Conservation (phyloP, 148 eudicot genomes). For the Salicornia ramosissima region DNA sequence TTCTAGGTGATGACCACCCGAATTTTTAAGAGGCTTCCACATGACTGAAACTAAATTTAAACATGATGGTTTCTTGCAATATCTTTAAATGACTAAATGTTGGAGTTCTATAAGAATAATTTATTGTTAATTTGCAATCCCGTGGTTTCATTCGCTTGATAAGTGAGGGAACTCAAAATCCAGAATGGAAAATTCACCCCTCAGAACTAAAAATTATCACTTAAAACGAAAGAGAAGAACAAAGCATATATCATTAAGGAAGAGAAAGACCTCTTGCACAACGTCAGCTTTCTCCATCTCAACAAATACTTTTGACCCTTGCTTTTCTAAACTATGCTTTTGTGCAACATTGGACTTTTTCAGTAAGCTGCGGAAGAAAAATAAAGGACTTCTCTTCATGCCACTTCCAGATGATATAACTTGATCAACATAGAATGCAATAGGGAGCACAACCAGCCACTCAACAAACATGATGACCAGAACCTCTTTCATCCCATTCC, state of each 20-base stretch:
- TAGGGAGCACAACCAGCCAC: slow-evolving; percentile 65
- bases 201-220: neutral
- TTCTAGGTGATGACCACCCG: neutral
- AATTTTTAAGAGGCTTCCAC: neutral
- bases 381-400: slow-evolving; percentile 47
- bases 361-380: slow-evolving; percentile 38
- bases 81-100: neutral
- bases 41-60: neutral
- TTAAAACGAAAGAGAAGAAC: neutral
- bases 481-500: slow-evolving; percentile 69
- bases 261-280: slow-evolving; percentile 61
- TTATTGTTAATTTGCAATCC: neutral
- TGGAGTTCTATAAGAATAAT: neutral
- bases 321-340: slow-evolving; percentile 49
- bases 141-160: neutral
- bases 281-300: slow-evolving; percentile 88
- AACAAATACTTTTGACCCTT: slow-evolving; percentile 62
- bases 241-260: neutral
- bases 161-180: neutral
- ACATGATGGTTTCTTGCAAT: neutral
- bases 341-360: slow-evolving; percentile 44
- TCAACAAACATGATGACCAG: slow-evolving; percentile 72
- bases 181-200: neutral
- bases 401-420: slow-evolving; percentile 67
- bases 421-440: slow-evolving; percentile 72